Evolutionary conservation across 257 asterid genomes (phyloP), one percentile per base, ranked within the genome.

Genomic region (Solanum etuberosum): DNA sequence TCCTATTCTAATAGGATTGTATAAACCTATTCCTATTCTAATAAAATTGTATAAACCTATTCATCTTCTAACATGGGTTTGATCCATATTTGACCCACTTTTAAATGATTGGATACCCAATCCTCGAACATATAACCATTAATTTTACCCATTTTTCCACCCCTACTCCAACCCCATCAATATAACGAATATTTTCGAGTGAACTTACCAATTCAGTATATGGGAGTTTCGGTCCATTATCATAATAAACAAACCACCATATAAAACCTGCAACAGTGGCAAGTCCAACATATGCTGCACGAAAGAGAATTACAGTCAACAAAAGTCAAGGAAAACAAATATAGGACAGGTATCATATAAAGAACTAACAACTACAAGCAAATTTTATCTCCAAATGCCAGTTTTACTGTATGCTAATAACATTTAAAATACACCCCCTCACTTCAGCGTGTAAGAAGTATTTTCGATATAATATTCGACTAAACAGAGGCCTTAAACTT

Each of bases 211-310:
- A 93, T 89, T 96, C 99, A 32, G 88, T 85, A 85, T 97, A 97
- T 6, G 97, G 88, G 78, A 97, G 91, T 90, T 94, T 97, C 86
- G 99, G 99, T 85, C 99, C 99, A 59, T 92, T 93, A 16, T 92
- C 98, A 35, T 91, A 93, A 89, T 93, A 97, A 86, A 96, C 91
- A 90, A 94, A 97, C 99, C 99, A 97, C 99, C 99, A 97, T 85
- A 97, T 96, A 89, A 95, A 97, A 85, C 99, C 99, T 84, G 98
- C 99, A 89, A 97, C 91, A 83, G 99, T 97, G 83, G 99, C 99
- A 88, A 97, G 95, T 87, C 99, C 99, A 74, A 97, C 99, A 84
- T 97, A 97, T 87, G 94, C 99, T 97, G 98, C 95, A 91, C 80
- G 85, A 90, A 86, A 85, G 73, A 85, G 72, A 85, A 77, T 81